Percentiles rank a stretch among this genome's conserved stretches.
Conservation (phyloP, 192 early-diverging fungal genomes). For the Coemansia sp. region DNA sequence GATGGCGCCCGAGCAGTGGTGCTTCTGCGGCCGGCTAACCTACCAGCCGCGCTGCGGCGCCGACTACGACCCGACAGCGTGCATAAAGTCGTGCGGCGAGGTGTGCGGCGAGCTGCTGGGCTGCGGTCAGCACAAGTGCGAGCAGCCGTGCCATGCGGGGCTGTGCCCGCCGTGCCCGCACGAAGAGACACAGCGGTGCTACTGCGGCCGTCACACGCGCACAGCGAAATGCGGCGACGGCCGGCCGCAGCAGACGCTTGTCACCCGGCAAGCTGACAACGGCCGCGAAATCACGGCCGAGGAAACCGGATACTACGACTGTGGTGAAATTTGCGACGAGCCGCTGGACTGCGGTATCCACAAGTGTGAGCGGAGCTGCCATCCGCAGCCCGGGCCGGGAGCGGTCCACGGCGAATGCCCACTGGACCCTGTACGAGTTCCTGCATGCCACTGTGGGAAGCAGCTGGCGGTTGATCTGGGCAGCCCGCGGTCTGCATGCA, state of each 20-base stretch:
- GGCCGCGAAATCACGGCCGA: neutral
- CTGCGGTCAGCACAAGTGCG: conserved; percentile 68
- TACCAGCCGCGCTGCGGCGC: conserved; percentile 67
- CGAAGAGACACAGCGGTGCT: conserved; percentile 58
- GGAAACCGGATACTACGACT: conserved; percentile 28
- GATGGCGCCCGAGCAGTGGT: conserved; percentile 67
- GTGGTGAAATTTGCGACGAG: conserved; percentile 23
- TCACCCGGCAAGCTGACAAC: neutral
- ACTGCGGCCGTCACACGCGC: conserved; percentile 62
- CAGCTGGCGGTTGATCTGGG: conserved; percentile 16
- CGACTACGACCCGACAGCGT: conserved; percentile 64
- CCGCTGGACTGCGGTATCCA: conserved; percentile 60
- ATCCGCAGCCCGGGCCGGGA: conserved; percentile 16
- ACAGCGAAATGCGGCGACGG: conserved; percentile 60
- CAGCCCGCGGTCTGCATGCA: conserved; percentile 20
- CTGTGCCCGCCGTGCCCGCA: conserved; percentile 62
- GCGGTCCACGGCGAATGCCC: conserved; percentile 19
- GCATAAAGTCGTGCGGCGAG: conserved; percentile 62
- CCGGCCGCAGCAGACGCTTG: conserved; percentile 12
- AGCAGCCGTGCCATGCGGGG: conserved; percentile 64
- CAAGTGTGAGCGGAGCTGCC: conserved; percentile 58
- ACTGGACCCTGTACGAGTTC: conserved; percentile 20
- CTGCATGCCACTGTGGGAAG: conserved; percentile 41
- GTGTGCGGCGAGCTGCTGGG: conserved; percentile 65
- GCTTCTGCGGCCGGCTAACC: conserved; percentile 75